These are phyloP conservation scores for Phytopythium chamaehyphon DNA, from an alignment of 352 stramenopile genomes.

Conservation along the genomic window DNA sequence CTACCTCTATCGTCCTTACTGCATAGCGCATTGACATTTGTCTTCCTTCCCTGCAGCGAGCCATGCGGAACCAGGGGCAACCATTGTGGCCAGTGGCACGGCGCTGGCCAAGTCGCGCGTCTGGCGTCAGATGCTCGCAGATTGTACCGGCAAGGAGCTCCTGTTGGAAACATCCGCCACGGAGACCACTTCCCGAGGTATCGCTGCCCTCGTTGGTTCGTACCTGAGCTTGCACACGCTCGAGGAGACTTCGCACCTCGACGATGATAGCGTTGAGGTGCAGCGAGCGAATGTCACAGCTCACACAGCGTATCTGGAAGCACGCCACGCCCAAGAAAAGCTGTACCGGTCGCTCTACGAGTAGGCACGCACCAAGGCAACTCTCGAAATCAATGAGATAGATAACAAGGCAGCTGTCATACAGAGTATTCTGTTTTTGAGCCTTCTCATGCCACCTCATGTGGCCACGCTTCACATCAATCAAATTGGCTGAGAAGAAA, in stretches of 20 bases:
- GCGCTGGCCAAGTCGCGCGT: slow-evolving; percentile 71
- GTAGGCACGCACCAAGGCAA: slow-evolving; percentile 2
- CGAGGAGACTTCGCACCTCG: slow-evolving; percentile 27
- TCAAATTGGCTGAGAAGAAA: background rate
- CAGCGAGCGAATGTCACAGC: slow-evolving; percentile 38
- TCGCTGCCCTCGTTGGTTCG: slow-evolving; percentile 67
- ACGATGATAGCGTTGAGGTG: slow-evolving; percentile 20
- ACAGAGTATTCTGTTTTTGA: no score
- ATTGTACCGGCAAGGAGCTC: slow-evolving; percentile 72
- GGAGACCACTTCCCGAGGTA: slow-evolving; percentile 83
- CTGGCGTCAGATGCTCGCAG: slow-evolving; percentile 87
- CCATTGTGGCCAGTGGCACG: slow-evolving; percentile 75
- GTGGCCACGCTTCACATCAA: no score
- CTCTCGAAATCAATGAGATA: no score
- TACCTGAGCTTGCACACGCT: slow-evolving; percentile 59
- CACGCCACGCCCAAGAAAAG: slow-evolving; percentile 60
- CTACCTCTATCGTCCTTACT: background rate
- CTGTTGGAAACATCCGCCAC: slow-evolving; percentile 51
- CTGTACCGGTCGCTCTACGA: slow-evolving; percentile 73
- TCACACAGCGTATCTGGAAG: slow-evolving; percentile 57
- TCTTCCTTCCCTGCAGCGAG: slow-evolving; percentile 10
- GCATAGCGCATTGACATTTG: slow-evolving; percentile 4
- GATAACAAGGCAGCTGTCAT: no score
- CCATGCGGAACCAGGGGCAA: slow-evolving; percentile 38
- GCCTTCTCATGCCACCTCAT: no score